Base-by-base conservation (phyloP, 2,329 filamentous ascomycete genomes). In the Pseudocercospora pini-densiflorae region DNA sequence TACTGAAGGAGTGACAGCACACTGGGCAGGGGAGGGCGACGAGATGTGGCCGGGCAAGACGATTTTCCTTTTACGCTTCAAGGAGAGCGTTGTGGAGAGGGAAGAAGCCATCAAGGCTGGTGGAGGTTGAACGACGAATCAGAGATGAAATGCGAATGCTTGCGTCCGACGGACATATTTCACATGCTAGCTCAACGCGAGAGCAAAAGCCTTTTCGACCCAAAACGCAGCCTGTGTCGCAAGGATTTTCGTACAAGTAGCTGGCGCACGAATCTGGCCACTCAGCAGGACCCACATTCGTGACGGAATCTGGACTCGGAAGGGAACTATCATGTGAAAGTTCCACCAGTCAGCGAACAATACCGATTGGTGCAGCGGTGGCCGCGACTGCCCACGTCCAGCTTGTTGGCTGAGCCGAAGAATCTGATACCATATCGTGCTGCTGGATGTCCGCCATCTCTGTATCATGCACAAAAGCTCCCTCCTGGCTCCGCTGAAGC, bases 11-110 rank as follows among this genome's bases (percentile, higher is more conserved):
- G 95, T 98, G 21, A 95, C 91, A 66, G 94, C 95, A 72, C 95
- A 99, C 91, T 74, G 87, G 85, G 80, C 86, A 31, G 61, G 83
- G 78, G 51, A 86, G 83, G 68, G 92, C 5, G 81, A 81, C 21
- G 80, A 82, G 71, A 90, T 98, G 88, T 98, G 94, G 94, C 95
- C 95, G 0, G 92, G 92, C 36, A 92, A 95, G 83, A 99, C 95
- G 51, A 94, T 99, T 33, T 99, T 97, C 77, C 80, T 99, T 78
- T 89, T 99, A 76, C 93, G 94, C 80, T 99, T 99, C 78, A 89
- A 92, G 71, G 85, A 89, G n/a, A 92, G 93, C 78, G 94, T 98
- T 49, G 83, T 98, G 79, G 94, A 98, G 83, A 85, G 95, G 77
- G 95, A 99, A 84, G 90, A 90, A 68, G 76, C 74, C 29, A 70